Evolutionary conservation across 2,329 filamentous ascomycete genomes (phyloP), one percentile per base, ranked within the genome.

Genomic region (Neopestalotiopsis rosae): DNA sequence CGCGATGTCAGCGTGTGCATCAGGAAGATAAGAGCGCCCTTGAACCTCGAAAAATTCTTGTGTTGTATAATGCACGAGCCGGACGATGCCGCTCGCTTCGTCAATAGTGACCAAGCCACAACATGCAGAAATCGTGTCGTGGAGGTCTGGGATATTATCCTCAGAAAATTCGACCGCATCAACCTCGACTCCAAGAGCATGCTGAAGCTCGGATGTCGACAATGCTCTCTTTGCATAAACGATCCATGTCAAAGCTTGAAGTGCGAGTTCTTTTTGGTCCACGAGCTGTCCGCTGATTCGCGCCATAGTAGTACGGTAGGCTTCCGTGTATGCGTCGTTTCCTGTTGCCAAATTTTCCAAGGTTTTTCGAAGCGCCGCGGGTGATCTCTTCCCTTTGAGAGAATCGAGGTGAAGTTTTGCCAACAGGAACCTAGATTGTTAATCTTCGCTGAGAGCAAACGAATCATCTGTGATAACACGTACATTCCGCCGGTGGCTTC

Each of bases 91-190:
- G 62, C 76, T 84, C 58, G 81, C 71, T 59, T 80, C 68, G 45
- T 86, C 81, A 2, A 83, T 52, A 0, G 77, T 80, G 2, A 86
- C 79, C 10, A 87, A 66, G 0, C 84, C 83, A 40, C 78, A 79
- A 68, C 83, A 86, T 1, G 76, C 74, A 3, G 79, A 79, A 0
- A 83, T 68, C 1, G 84, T 68, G 1, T 79, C 73, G 5, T 79
- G 75, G 1, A 80, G 49, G 0, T 79, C 70, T 0, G 78, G 70
- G 0, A 84, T 24, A 24, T 81, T 80, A 0, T 82, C 77, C 61
- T 76, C 28, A 4, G 84, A 78, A 12, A 85, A 64, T 1, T 74
- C 67, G 0, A 63, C 0, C 2, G 72, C 57, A 0, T 70, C 77
- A 1, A 65, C 1, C 52, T 82, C 78, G 0, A 83, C 72, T 0